phyloP scores from a whole-genome alignment of 768 basidiomycete genomes.

The Amanita pseudoporphyria region DNA sequence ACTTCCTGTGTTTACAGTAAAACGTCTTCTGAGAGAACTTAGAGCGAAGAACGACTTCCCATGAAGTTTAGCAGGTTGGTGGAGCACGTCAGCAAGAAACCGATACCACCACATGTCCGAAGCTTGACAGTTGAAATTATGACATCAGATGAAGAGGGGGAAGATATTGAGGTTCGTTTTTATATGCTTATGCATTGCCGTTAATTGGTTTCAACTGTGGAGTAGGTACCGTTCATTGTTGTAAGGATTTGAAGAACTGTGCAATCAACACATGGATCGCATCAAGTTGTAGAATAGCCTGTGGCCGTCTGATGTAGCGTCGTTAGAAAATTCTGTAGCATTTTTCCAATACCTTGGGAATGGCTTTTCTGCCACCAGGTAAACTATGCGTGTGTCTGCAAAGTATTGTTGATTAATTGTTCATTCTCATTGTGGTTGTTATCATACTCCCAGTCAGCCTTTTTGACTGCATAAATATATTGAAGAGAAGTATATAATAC shows the following conservation, averaged over 20 bases:
- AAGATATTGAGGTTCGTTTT: slow-evolving; percentile 81
- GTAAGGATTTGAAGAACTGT: slow-evolving; percentile 41
- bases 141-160: slow-evolving; percentile 84
- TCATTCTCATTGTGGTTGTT: too few species aligned
- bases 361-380: too few species aligned
- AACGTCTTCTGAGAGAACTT: neutral
- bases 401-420: too few species aligned
- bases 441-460: too few species aligned
- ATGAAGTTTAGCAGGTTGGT: slow-evolving; percentile 91
- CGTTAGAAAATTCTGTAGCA: neutral
- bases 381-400: too few species aligned
- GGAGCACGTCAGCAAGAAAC: slow-evolving; percentile 91
- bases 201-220: neutral
- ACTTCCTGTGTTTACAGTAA: neutral
- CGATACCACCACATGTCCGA: slow-evolving; percentile 73
- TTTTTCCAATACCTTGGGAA: too few species aligned
- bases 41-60: slow-evolving; percentile 81
- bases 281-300: neutral
- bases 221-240: slow-evolving; percentile 76
- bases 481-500: too few species aligned
- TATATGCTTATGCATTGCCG: neutral
- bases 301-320: neutral
- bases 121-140: slow-evolving; percentile 91
- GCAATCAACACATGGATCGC: neutral
- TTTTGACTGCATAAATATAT: too few species aligned